These are phyloP conservation scores for Melanogaster broomeanus DNA, from an alignment of 768 basidiomycete species.

Conservation along the genomic window DNA sequence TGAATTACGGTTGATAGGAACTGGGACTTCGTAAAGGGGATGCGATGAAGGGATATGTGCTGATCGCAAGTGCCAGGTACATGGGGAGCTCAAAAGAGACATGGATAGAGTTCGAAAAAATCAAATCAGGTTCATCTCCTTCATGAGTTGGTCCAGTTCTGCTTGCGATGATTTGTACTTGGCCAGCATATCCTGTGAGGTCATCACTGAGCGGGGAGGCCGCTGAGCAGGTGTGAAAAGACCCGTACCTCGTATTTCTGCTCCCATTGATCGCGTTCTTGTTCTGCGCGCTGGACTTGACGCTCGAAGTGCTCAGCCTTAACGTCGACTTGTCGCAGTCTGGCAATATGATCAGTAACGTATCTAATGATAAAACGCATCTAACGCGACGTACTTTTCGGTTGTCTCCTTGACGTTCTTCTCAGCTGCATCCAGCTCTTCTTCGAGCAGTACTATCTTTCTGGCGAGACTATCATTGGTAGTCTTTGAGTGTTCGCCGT, in stretches of 20 bases:
- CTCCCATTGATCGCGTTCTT: constrained; percentile 93
- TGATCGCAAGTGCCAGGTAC: neutral
- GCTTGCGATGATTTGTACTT: constrained; percentile 75
- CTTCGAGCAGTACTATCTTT: constrained; percentile 91
- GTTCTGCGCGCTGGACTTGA: constrained; percentile 81
- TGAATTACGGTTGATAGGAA: constrained; percentile 18
- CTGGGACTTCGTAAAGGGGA: constrained; percentile 2
- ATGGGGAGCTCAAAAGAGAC: neutral
- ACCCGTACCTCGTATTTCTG: constrained; percentile 85
- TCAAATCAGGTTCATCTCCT: constrained; percentile 72
- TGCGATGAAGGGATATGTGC: constrained; percentile 4
- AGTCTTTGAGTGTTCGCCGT: constrained; percentile 68
- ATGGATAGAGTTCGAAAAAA: constrained; percentile 26
- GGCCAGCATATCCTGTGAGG: constrained; percentile 59
- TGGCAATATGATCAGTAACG: constrained; percentile 35
- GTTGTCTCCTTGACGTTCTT: constrained; percentile 96
- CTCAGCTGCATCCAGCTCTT: constrained; percentile 94
- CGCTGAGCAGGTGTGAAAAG: neutral
- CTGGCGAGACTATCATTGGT: constrained; percentile 72
- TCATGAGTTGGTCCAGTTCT: constrained; percentile 83
- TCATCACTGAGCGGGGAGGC: constrained; percentile 2
- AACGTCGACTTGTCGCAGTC: constrained; percentile 94
- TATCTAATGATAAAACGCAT: constrained; percentile 11
- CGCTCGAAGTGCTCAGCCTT: constrained; percentile 99
- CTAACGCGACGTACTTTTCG: constrained; percentile 74